These are phyloP conservation scores for Stereum hirsutum DNA, from an alignment of 1,284 basidiomycete species.

Conservation along the genomic window DNA sequence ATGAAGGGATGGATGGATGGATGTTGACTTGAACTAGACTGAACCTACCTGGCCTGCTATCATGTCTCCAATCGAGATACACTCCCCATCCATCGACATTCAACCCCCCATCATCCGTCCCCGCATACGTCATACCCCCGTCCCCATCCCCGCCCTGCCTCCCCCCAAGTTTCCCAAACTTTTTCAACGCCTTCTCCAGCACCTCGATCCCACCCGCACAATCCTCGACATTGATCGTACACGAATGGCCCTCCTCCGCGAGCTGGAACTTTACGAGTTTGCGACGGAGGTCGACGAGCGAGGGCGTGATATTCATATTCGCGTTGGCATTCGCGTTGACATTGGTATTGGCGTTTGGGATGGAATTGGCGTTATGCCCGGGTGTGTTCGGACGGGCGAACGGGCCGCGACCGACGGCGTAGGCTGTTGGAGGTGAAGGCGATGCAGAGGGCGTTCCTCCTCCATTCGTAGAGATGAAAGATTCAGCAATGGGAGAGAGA, in stretches of 20 bases:
- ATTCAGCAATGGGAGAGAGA: slow-evolving; percentile 66
- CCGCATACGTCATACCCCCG: slow-evolving; percentile 27
- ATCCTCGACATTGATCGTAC: slow-evolving; percentile 72
- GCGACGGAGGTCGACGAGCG: slow-evolving; percentile 69
- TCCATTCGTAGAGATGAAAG: slow-evolving; percentile 31
- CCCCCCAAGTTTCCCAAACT: slow-evolving; percentile 68
- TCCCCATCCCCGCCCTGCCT: slow-evolving; percentile 36
- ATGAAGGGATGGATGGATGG: slow-evolving; percentile 7
- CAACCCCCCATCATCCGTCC: slow-evolving; percentile 56
- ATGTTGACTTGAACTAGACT: slow-evolving; percentile 4
- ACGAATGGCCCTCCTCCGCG: slow-evolving; percentile 68
- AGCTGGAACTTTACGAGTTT: slow-evolving; percentile 83
- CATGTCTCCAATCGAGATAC: slow-evolving; percentile 52
- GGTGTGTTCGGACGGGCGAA: slow-evolving; percentile 36
- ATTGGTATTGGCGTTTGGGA: too few species aligned
- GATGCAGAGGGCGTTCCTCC: slow-evolving; percentile 24
- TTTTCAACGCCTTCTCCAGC: slow-evolving; percentile 78
- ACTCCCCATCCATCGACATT: slow-evolving; percentile 86
- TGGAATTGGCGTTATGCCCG: slow-evolving; percentile 27
- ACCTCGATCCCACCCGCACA: slow-evolving; percentile 78
- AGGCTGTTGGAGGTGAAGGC: slow-evolving; percentile 39
- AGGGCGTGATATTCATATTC: too few species aligned
- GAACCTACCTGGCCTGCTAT: slow-evolving; percentile 42
- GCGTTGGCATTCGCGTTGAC: too few species aligned
- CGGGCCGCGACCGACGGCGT: slow-evolving; percentile 46